A percentile compares a stretch with the other conserved stretches of the same genome.
phyloP scores from a whole-genome alignment of 805 yeast genomes.

The Suhomyces xylopsoci region DNA sequence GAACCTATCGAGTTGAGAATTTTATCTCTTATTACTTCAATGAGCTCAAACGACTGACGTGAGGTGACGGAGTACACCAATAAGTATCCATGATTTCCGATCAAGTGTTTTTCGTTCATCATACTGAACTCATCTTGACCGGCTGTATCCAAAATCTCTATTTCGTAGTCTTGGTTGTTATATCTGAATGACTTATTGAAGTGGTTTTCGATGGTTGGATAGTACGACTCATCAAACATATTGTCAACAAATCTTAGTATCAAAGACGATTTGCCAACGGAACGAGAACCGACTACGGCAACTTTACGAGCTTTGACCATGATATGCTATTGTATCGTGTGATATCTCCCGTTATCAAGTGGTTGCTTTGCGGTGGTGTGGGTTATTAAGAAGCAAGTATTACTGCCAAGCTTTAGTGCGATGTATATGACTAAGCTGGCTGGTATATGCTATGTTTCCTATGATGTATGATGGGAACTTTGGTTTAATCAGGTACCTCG shows the following conservation, averaged over 20 bases:
- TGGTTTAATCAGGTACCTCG: background rate
- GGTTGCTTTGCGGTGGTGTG: background rate
- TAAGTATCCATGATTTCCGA: constrained; percentile 81
- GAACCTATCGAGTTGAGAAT: constrained; percentile 63
- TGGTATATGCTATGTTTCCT: background rate
- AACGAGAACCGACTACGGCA: constrained; percentile 83
- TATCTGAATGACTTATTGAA: constrained; percentile 66
- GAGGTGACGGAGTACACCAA: constrained; percentile 81
- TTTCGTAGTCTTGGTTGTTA: constrained; percentile 70
- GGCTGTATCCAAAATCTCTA: constrained; percentile 88
- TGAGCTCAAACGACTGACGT: constrained; percentile 70
- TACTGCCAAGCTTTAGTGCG: background rate
- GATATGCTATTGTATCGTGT: background rate
- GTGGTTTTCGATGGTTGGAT: constrained; percentile 88
- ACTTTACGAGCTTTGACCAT: constrained; percentile 63
- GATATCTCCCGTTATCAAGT: background rate
- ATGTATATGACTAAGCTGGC: background rate
- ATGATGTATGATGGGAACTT: background rate
- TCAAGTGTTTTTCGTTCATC: constrained; percentile 72
- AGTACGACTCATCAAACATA: constrained; percentile 83
- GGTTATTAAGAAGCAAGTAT: background rate
- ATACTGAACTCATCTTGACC: constrained; percentile 89
- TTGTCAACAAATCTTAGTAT: constrained; percentile 84
- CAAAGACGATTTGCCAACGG: constrained; percentile 85
- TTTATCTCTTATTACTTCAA: constrained; percentile 77